These are phyloP conservation scores for Sphagnum tenellum DNA, from an alignment of 225 moss, liverwort and hornwort genomes.

Conservation along the genomic window DNA sequence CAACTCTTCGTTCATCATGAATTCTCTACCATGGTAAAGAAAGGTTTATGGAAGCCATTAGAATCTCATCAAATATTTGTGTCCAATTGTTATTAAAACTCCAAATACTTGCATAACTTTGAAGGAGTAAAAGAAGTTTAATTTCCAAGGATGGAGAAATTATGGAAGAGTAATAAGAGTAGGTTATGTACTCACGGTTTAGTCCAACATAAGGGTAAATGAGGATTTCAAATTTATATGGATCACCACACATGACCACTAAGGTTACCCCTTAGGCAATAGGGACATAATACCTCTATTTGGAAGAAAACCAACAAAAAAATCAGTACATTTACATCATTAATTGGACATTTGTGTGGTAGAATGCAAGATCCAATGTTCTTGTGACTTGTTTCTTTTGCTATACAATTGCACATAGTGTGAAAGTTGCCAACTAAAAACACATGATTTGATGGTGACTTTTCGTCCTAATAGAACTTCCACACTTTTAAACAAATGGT, in stretches of 20 bases:
- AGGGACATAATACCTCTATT: slow-evolving; percentile 55
- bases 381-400: neutral
- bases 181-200: slow-evolving; percentile 83
- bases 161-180: no score
- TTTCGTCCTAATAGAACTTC: no score
- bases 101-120: no score
- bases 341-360: neutral
- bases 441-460: no score
- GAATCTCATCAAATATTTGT: no score
- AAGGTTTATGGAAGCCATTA: neutral
- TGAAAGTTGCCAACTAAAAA: no score
- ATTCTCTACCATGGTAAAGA: neutral
- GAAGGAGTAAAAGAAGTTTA: neutral
- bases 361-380: neutral
- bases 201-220: slow-evolving; percentile 84
- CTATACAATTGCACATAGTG: no score
- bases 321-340: neutral
- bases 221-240: slow-evolving; percentile 66
- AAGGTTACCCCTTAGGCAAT: slow-evolving; percentile 63
- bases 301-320: no score
- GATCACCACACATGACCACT: slow-evolving; percentile 72
- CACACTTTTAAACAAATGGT: no score
- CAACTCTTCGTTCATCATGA: no score
- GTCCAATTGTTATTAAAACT: no score
- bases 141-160: no score